Conservation (phyloP, 1,284 basidiomycete species). For the Phellopilus nigrolimitatus region DNA sequence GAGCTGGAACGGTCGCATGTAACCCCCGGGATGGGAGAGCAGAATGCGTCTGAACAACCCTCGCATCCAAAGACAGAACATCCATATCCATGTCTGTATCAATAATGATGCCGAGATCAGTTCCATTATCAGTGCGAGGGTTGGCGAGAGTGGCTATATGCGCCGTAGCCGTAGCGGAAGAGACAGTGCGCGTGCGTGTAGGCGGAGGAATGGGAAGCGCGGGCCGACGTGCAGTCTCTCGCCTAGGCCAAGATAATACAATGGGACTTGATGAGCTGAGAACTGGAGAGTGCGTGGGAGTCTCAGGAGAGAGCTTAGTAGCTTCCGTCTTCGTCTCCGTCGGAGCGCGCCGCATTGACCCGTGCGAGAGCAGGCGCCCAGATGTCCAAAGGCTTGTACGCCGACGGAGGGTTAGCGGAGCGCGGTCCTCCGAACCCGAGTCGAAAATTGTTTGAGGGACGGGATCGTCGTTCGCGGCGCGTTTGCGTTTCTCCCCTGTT, state of each 20-base stretch:
- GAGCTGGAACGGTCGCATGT: too few species aligned
- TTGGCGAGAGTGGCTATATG: neutral
- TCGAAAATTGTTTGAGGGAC: conserved; percentile 2
- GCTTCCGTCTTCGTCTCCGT: neutral
- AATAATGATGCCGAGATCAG: neutral
- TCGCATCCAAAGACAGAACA: neutral
- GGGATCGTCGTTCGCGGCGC: neutral
- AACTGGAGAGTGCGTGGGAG: neutral
- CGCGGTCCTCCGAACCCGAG: neutral
- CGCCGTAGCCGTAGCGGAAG: neutral
- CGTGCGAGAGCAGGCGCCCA: neutral
- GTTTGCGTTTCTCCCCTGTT: conserved; percentile 12
- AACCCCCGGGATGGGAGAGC: too few species aligned
- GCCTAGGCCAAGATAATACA: too few species aligned
- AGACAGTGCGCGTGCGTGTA: neutral
- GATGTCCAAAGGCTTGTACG: neutral
- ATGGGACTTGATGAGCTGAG: too few species aligned
- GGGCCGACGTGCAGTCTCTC: too few species aligned
- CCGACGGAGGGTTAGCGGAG: neutral
- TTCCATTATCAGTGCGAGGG: too few species aligned
- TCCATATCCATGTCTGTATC: neutral
- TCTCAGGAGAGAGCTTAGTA: neutral
- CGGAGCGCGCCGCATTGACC: neutral
- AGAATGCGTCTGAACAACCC: too few species aligned
- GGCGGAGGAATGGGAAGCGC: too few species aligned